A percentile compares a stretch with the other conserved stretches of the same genome.
Conservation (phyloP, 305 asterid genomes). For the Galium porrigens region DNA sequence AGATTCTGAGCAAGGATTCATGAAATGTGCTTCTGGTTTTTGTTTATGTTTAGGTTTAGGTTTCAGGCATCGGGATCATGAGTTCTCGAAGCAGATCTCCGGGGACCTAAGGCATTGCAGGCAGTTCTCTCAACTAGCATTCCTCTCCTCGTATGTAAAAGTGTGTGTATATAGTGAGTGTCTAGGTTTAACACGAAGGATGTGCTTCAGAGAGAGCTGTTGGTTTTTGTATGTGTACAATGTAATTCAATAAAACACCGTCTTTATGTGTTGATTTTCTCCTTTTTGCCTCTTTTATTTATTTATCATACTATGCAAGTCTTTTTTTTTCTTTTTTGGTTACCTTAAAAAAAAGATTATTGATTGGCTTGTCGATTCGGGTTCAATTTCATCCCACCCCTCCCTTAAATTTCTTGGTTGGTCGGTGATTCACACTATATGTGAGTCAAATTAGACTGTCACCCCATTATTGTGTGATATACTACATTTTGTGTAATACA, state of each 20-base stretch:
- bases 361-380: too few relatives aligned
- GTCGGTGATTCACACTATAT: too few relatives aligned
- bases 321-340: too few relatives aligned
- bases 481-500: too few relatives aligned
- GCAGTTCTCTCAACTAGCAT: not conserved
- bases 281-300: not conserved
- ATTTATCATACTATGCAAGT: too few relatives aligned
- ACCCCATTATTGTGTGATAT: too few relatives aligned
- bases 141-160: not conserved
- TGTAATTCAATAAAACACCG: not conserved
- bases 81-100: not conserved
- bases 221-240: conserved; percentile 3
- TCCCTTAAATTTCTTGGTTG: too few relatives aligned
- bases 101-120: not conserved
- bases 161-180: not conserved
- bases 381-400: too few relatives aligned
- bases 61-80: not conserved
- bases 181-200: not conserved
- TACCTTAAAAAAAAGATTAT: too few relatives aligned
- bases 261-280: not conserved
- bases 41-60: not conserved
- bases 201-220: not conserved
- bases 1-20: not conserved
- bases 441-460: too few relatives aligned
- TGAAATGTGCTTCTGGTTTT: not conserved